These are phyloP conservation scores for Geum urbanum DNA, from an alignment of 306 rosid genomes.

Conservation along the genomic window DNA sequence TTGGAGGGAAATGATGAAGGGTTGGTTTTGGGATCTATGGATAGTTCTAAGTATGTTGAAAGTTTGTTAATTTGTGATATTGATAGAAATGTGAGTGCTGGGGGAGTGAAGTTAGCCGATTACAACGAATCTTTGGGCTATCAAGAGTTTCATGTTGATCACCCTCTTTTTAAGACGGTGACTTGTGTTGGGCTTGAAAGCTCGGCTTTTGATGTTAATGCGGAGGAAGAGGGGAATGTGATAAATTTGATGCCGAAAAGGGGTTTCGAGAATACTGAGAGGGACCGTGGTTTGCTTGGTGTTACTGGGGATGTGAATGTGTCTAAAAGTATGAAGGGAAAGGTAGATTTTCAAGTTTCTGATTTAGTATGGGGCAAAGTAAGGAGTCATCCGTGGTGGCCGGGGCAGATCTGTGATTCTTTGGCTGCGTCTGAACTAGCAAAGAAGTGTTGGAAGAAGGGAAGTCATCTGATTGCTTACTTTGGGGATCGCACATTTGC, in stretches of 20 bases:
- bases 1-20: conserved; percentile 17
- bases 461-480: conserved; percentile 52
- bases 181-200: conserved; percentile 22
- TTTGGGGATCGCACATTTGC: conserved; percentile 77
- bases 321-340: conserved; percentile 11
- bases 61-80: neutral
- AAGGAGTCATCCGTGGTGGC: conserved; percentile 96
- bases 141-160: conserved; percentile 11
- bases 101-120: conserved; percentile 13
- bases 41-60: conserved; percentile 15
- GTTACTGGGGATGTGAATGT: conserved; percentile 13
- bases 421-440: conserved; percentile 60
- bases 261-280: neutral
- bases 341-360: conserved; percentile 31
- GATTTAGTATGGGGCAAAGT: conserved; percentile 93
- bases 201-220: conserved; percentile 21
- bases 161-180: conserved; percentile 5
- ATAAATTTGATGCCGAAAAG: conserved; percentile 21
- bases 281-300: neutral
- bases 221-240: conserved; percentile 24
- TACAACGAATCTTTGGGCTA: conserved; percentile 16
- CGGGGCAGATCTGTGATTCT: conserved; percentile 86
- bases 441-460: conserved; percentile 49
- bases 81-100: conserved; percentile 13
- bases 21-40: conserved; percentile 23